phyloP scores from a whole-genome alignment of 257 asterid species.

The Salvia rosmarinus region DNA sequence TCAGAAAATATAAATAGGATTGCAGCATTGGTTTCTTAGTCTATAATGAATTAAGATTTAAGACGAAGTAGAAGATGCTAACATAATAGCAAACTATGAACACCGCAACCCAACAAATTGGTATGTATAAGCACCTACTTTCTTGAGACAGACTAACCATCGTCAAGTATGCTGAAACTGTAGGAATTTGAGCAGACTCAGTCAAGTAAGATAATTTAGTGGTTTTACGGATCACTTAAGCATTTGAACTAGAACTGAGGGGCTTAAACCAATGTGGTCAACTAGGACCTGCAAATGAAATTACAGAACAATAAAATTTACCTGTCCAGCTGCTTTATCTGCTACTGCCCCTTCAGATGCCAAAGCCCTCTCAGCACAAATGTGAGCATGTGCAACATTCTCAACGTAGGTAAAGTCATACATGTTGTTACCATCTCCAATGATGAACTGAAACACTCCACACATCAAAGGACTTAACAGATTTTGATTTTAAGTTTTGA shows the following conservation, averaged over 20 bases:
- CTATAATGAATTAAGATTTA: not conserved
- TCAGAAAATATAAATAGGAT: constrained; percentile 3
- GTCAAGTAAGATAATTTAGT: not conserved
- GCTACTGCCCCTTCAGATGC: constrained; percentile 77
- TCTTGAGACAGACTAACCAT: constrained; percentile 8
- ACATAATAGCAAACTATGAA: constrained; percentile 18
- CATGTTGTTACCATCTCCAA: constrained; percentile 90
- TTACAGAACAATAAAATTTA: constrained; percentile 35
- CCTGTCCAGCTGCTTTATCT: constrained; percentile 96
- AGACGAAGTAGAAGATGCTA: constrained; percentile 12
- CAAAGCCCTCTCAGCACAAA: constrained; percentile 96
- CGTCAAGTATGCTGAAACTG: constrained; percentile 22
- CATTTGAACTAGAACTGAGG: constrained; percentile 19
- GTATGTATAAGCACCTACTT: not conserved
- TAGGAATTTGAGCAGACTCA: constrained; percentile 15
- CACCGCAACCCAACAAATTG: constrained; percentile 17
- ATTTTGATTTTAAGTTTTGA: constrained; percentile 1
- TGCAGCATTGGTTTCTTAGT: constrained; percentile 1
- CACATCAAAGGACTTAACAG: constrained; percentile 23
- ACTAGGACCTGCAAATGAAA: constrained; percentile 9
- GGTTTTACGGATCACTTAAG: not conserved
- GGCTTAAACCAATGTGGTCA: constrained; percentile 17
- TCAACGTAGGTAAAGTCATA: constrained; percentile 94
- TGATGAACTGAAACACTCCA: constrained; percentile 67
- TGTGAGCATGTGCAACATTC: constrained; percentile 97